Base-by-base conservation (phyloP, 305 asterid genomes). In the Andrographis paniculata region DNA sequence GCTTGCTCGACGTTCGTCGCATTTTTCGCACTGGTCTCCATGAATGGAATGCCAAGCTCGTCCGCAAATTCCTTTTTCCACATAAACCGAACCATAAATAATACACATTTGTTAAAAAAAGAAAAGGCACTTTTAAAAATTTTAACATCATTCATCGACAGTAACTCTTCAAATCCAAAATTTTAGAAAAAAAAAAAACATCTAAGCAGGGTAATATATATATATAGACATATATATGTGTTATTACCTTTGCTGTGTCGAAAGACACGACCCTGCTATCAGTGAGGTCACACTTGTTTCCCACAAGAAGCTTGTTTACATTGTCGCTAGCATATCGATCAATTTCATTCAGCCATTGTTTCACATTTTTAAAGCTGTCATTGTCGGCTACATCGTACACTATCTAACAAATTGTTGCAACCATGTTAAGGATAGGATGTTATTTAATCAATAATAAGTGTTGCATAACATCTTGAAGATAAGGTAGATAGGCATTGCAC, bases 1-100 rank as follows among this genome's bases (percentile, higher is more conserved):
- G 50, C 50, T 17, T 21, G 50, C n/a, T 45, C 82, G 0, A 75
- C 78, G 8, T 75, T 75, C 15, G 73, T 71, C 36, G 82, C 78
- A 62, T 60, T 65, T 53, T 75, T 75, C 22, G 82, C 78, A 65
- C 82, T 75, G 17, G 82, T 75, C 69, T 75, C 82, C 82, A 75
- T 58, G 64, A 71, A 75, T 40, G 82, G 78, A 56, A 75, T 75
- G 50, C 82, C 82, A 7, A 67, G 65, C 53, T 75, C 76, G 50
- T 75, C 82, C 0, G 78, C 82, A 50, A 75, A 65, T 11, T 75
- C 78, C 82, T 75, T 33, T 42, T 37, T n/a, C n/a, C n/a, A n/a
- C n/a, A n/a, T n/a, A n/a, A n/a, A n/a, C n/a, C n/a, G n/a, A n/a
- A n/a, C n/a, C n/a, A n/a, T n/a, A n/a, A n/a, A n/a, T n/a, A n/a